phyloP scores from a whole-genome alignment of 305 asterid species.

The Caryopteris hybrid region DNA sequence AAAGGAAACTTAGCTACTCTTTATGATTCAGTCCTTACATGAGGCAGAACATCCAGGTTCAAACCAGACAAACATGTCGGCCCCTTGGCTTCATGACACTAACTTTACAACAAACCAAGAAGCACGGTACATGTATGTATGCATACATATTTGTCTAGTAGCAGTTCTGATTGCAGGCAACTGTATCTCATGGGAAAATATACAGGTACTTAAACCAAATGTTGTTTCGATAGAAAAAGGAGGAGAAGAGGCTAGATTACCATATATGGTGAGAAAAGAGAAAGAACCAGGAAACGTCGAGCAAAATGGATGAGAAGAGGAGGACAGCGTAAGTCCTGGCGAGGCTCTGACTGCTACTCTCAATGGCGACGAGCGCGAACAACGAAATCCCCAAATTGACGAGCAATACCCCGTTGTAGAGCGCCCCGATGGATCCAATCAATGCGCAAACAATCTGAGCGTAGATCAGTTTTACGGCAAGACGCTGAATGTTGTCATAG shows the following conservation, averaged over 20 bases:
- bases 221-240: not conserved
- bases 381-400: conserved; percentile 65
- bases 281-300: conserved; percentile 73
- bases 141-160: not conserved
- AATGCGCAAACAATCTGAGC: conserved; percentile 87
- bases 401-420: conserved; percentile 72
- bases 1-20: not conserved
- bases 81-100: not conserved
- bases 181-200: not conserved
- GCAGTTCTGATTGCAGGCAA: not conserved
- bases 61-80: not conserved
- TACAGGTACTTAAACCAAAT: not conserved
- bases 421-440: conserved; percentile 90
- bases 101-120: not conserved
- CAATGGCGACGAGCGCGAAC: conserved; percentile 90
- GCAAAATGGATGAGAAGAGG: conserved; percentile 64
- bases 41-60: not conserved
- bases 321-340: conserved; percentile 90
- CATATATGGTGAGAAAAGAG: conserved; percentile 67
- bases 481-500: conserved; percentile 78
- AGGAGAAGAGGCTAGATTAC: conserved; percentile 17
- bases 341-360: conserved; percentile 93
- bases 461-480: conserved; percentile 76
- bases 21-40: not conserved
- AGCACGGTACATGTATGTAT: not conserved